Percentiles rank a stretch among this genome's conserved stretches.
These are phyloP conservation scores for Isabelozyma gotoi DNA, from an alignment of 805 yeast genomes.

Conservation along the genomic window DNA sequence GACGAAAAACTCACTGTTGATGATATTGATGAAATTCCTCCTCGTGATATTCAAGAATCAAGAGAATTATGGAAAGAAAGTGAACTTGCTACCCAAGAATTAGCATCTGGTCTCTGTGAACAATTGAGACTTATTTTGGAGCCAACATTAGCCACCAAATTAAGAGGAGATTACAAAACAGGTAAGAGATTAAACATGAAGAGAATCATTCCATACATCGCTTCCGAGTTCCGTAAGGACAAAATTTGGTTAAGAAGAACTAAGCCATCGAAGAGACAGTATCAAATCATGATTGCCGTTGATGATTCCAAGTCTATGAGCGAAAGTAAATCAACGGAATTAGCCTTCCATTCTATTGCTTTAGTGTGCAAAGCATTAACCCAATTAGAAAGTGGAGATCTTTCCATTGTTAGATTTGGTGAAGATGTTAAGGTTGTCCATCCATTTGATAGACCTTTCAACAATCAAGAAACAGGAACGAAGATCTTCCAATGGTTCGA, in stretches of 20 bases:
- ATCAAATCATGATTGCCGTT: slow-evolving; percentile 95
- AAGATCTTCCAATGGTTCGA: slow-evolving; percentile 83
- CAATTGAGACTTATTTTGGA: slow-evolving; percentile 89
- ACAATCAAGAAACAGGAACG: slow-evolving; percentile 74
- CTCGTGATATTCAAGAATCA: slow-evolving; percentile 62
- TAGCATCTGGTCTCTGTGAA: slow-evolving; percentile 86
- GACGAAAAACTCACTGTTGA: slow-evolving; percentile 17
- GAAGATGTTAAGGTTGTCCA: slow-evolving; percentile 81
- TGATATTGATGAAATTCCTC: slow-evolving; percentile 30
- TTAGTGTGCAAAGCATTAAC: slow-evolving; percentile 91
- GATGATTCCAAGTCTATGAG: slow-evolving; percentile 98
- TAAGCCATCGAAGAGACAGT: slow-evolving; percentile 94
- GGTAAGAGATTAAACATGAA: slow-evolving; percentile 98
- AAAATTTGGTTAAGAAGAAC: slow-evolving; percentile 98
- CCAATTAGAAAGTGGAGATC: slow-evolving; percentile 90
- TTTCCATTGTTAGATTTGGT: slow-evolving; percentile 89
- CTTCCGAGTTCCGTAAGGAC: slow-evolving; percentile 95
- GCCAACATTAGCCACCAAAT: slow-evolving; percentile 94
- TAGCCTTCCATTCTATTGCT: slow-evolving; percentile 94
- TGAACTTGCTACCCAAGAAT: slow-evolving; percentile 81
- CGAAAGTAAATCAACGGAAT: slow-evolving; percentile 83
- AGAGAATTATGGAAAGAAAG: slow-evolving; percentile 78
- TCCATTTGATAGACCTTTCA: slow-evolving; percentile 84
- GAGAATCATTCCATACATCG: slow-evolving; percentile 95
- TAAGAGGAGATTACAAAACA: slow-evolving; percentile 93